Evolutionary conservation across 2,329 filamentous ascomycete genomes (phyloP), one percentile per base, ranked within the genome.

Genomic region (Penicillium sp.): DNA sequence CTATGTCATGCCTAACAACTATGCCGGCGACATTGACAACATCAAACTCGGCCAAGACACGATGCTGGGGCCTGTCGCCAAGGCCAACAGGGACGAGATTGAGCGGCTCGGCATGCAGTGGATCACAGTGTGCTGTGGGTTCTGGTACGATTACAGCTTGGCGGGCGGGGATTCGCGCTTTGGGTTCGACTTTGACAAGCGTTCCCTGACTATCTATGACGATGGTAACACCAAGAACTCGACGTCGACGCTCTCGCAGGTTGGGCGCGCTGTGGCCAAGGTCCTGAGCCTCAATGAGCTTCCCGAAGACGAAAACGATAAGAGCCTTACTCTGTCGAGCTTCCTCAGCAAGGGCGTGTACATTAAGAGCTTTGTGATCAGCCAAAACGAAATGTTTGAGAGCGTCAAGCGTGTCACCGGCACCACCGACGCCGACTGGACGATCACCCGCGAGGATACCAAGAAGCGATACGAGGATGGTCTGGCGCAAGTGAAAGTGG

Each of bases 351-450:
- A 71, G 34, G 47, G 53, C 0, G 54, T 83, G 2, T 78, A 72
- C 50, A 50, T 82, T 8, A 70, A 68, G 6, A 81, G 76, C 45
- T 86, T 84, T 64, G 58, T 65, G 8, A 50, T 81, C 44, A 78
- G 63, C 43, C 83, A 87, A 59, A 70, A 72, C 8, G 81, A 86
- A 7, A 85, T 86, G 68, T 71, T 86, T 38, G 74, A 76, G 26
- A 75, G 73, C n/a, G 62, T 82, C 9, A 71, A 81, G 52, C 74
- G 76, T 0, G 80, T 81, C 3, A 76, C 77, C 0, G 74, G 74
- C 0, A 79, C 75, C 0, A 75, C 64, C 1, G 76, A 81, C 26
- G 63, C 60, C 0, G 81, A 85, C 52, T 87, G 83, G 83, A 71
- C 57, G 2, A 72, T 86, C 39, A 67, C 56, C 1, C 60, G 72